Base-by-base conservation (phyloP, 495 filamentous ascomycete genomes). In the Talaromyces liani region DNA sequence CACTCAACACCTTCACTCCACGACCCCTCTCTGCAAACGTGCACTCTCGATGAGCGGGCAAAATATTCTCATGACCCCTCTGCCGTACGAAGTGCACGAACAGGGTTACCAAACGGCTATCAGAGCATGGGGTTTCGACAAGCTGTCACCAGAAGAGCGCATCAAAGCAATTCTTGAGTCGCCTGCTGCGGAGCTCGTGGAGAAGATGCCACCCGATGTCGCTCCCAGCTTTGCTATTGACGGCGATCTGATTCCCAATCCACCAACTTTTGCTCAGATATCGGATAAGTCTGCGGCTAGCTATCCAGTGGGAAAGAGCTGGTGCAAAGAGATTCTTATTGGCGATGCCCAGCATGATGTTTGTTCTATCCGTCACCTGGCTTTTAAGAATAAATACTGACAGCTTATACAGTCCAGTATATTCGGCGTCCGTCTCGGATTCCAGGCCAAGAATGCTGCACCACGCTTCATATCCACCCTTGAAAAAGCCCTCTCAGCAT, bases 261-360 rank as follows among this genome's bases (percentile, higher is more conserved):
- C 64, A n/a, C 56, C 67, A 12, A 73, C 70, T 16, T 70, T 70
- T 58, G 64, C 69, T 22, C 60, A 67, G 33, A 68, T 67, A 4
- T 65, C 64, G 7, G 63, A 67, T 18, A 58, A 60, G 55, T 14
- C 66, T 24, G 36, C 62, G 22, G 66, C 73, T 9, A 61, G 69
- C 31, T 45, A 68, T 12, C 67, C 68, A 6, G 65, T 60, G 16
- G 71, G 70, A 4, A 72, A 70, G 65, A 33, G 60, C 24, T 74
- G 69, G 73, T 81, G 77, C 63, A 61, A 69, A 14, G 70, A 72
- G n/a, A 60, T 80, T n/a, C 67, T 80, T 64, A 72, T 80, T 27
- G 79, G 79, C 14, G 69, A 79, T 65, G 71, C 73, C 9, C 68
- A 72, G 61, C 67, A 74, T 64, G 77, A 81, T 67, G 78, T 78